Evolutionary conservation across 164 flowering plant genomes (phyloP).

Genomic region (Sextonia rubra): DNA sequence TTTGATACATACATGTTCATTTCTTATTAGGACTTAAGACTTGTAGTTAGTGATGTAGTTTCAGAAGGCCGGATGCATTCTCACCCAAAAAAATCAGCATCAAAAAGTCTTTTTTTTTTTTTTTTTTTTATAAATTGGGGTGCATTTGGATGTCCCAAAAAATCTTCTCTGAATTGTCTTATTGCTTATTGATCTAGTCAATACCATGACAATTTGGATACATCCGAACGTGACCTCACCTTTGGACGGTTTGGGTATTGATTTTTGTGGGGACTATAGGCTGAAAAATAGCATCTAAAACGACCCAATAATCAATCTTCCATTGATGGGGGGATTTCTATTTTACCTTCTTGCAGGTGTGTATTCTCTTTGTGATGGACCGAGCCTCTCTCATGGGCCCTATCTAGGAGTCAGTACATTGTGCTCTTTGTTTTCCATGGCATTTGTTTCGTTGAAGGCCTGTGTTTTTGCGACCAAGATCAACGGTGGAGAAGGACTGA

Average conservation of each 20-base stretch:
- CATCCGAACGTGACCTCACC: too few species aligned
- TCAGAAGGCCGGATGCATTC: too few species aligned
- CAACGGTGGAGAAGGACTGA: constrained; percentile 4
- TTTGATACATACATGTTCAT: not conserved
- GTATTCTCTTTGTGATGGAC: constrained; percentile 84
- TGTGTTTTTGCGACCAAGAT: constrained; percentile 34
- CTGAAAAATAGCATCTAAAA: too few species aligned
- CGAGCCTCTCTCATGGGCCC: constrained; percentile 66
- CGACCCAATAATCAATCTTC: not conserved
- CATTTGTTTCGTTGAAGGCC: constrained; percentile 67
- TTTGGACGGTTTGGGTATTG: too few species aligned
- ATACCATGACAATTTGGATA: too few species aligned
- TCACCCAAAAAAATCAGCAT: too few species aligned
- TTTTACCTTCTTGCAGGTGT: constrained; percentile 42
- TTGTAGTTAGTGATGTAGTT: too few species aligned
- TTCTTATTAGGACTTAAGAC: not conserved
- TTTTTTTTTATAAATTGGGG: too few species aligned
- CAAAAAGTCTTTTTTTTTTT: too few species aligned
- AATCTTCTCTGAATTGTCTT: not conserved
- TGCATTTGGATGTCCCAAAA: not conserved
- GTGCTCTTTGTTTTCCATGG: constrained; percentile 61
- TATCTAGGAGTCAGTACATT: constrained; percentile 63
- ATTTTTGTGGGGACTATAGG: too few species aligned
- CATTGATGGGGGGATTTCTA: too few species aligned
- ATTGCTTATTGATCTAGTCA: not conserved